Conservation (phyloP, 163 green algal genomes). For the Scenedesmus sp. region DNA sequence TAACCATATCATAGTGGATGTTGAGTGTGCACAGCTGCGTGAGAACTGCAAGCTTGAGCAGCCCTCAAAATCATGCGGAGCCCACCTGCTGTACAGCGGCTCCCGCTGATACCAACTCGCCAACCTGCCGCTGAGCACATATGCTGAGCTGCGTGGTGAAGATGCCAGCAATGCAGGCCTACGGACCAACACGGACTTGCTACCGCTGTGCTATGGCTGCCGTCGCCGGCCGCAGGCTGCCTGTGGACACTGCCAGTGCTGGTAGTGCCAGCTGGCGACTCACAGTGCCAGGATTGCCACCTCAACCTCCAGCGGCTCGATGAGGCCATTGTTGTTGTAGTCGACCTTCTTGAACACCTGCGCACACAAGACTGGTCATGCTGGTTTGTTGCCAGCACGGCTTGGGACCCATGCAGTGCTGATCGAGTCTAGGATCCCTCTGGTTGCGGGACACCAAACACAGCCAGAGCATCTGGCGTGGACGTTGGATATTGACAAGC, state of each 20-base stretch:
- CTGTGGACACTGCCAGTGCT: not conserved
- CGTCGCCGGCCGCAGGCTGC: no score
- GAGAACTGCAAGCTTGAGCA: not conserved
- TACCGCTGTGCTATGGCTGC: no score
- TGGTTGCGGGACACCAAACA: not conserved
- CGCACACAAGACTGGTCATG: not conserved
- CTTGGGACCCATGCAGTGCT: not conserved
- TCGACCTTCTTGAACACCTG: constrained; percentile 56
- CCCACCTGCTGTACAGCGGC: no score
- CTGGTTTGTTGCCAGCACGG: not conserved
- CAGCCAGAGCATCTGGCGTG: not conserved
- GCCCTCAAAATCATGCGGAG: not conserved
- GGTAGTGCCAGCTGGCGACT: not conserved
- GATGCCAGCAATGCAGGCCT: not conserved
- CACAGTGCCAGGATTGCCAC: constrained; percentile 45
- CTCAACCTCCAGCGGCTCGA: constrained; percentile 54
- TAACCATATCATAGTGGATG: no score
- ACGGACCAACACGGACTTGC: not conserved
- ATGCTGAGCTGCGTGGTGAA: not conserved
- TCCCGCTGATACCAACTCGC: not conserved
- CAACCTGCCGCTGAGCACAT: no score
- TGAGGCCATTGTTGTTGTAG: constrained; percentile 52
- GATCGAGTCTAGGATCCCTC: not conserved
- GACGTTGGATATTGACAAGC: not conserved
- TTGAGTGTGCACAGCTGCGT: not conserved